Base-by-base conservation (phyloP, 305 asterid genomes). In the Fraxinus dipetala region DNA sequence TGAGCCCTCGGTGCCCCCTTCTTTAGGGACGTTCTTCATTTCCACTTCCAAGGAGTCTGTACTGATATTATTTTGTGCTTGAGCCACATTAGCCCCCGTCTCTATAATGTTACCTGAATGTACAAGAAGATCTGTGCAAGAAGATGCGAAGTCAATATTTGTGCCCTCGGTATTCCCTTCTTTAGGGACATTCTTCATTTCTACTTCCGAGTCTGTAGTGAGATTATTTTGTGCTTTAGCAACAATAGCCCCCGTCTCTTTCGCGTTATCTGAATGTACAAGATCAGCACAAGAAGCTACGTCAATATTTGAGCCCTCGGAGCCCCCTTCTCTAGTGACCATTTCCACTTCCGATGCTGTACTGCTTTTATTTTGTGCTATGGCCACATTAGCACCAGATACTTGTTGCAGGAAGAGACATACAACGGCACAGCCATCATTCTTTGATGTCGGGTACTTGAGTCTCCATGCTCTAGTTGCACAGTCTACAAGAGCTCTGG, bases 361-460 rank as follows among this genome's bases (percentile, higher is more conserved):
- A 31, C 2, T 34, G 24, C 22, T 72, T 16, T 72, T 8, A n/a
- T n/a, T 72, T 72, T 72, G 76, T 32, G 77, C 28, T 72, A 0
- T 35, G 36, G 77, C 77, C 77, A 34, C 11, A 16, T 28, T 77
- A 5, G 40, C 45, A 0, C 16, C 26, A 13, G 45, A 16, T 18
- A 54, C 38, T 35, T 79, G 45, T 11, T 77, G 51, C 6, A 67
- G 61, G 38, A 34, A 32, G 51, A 79, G 76, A 36, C 82, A 79
- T n/a, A 78, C 77, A 13, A 59, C 38, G 2, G 36, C 40, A 82
- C 76, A 82, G 72, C 54, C 85, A 77, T 75, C 85, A 43, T 54
- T 77, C 35, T 82, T 82, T 63, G 85, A 82, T 4, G 85, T 82
- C 2, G 85, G 85, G 40, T 82, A 82, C 74, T 82, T 82, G 26